Conservation (phyloP, 371 early-diverging fungal genomes). For the Furculomyces boomerangus region DNA sequence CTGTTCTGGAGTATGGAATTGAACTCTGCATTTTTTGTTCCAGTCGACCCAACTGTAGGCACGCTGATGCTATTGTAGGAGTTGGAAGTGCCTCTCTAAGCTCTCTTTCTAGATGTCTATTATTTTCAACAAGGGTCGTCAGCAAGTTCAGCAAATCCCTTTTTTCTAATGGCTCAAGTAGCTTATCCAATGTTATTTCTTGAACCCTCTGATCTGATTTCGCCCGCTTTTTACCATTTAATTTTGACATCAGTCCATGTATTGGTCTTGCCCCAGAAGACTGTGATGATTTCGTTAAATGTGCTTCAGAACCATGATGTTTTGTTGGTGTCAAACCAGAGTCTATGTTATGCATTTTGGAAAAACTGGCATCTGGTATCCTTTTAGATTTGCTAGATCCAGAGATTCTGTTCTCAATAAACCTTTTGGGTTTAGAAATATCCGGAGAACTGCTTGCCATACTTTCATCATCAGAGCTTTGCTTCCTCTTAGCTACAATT, state of each 20-base stretch:
- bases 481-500: slow-evolving; percentile 10
- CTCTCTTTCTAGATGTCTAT: slow-evolving; percentile 50
- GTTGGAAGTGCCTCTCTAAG: slow-evolving; percentile 63
- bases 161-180: slow-evolving; percentile 46
- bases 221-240: slow-evolving; percentile 12
- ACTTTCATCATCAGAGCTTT: slow-evolving; percentile 19
- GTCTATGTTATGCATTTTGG: slow-evolving; percentile 3
- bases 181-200: slow-evolving; percentile 21
- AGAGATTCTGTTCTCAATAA: slow-evolving; percentile 6
- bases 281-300: neutral
- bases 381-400: too few relatives aligned
- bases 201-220: slow-evolving; percentile 5
- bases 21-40: slow-evolving; percentile 50
- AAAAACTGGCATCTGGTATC: too few relatives aligned
- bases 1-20: slow-evolving; percentile 70
- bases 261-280: neutral
- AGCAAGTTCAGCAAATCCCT: slow-evolving; percentile 56
- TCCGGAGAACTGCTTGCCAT: slow-evolving; percentile 11
- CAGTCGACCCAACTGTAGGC: slow-evolving; percentile 38
- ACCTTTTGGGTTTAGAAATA: slow-evolving; percentile 12
- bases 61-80: slow-evolving; percentile 67
- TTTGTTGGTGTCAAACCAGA: slow-evolving; percentile 1
- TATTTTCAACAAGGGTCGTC: slow-evolving; percentile 39
- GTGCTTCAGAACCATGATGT: slow-evolving; percentile 4
- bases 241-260: neutral